Base-by-base conservation (phyloP, 306 rosid species). In the Vigna trinervia region DNA sequence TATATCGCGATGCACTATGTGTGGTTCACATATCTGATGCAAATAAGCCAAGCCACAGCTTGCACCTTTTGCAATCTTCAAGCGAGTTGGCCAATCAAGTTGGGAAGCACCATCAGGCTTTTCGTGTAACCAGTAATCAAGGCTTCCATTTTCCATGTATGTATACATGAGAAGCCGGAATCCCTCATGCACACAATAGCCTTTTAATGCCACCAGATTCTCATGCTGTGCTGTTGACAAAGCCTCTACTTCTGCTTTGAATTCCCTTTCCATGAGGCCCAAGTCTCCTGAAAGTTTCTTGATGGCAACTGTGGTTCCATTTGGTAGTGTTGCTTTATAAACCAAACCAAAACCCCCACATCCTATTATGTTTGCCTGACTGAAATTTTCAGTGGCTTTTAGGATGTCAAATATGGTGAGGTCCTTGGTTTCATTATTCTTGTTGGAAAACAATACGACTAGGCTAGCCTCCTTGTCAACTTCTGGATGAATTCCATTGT, bases 281-380 rank as follows among this genome's bases (percentile, higher is more conserved):
- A 89, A 66, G 80, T 94, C 97, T 68, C 98, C 98, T 60, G 98
- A 94, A 79, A 92, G 97, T 69, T 90, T 94, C 87, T 94, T 94
- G 79, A 94, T 87, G 74, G 98, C 98, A 57, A 94, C 76, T 28
- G 71, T 86, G 32, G 86, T 87, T 74, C 97, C 98, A 73, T 90
- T 78, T 26, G 89, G 84, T 68, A 94, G 80, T 15, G 85, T 89
- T 80, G 98, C 98, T 76, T 88, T 94, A 78, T 92, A 94, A 78
- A 94, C 98, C 88, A 94, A 86, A 74, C 98, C 98, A 78, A 92
- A 94, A 58, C 98, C 98, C 8, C 98, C 98, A 48, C 98, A 94
- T 43, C 97, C 98, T 34, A 94, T 74, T 52, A 94, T 94, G 87
- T 94, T 92, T 39, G 97, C 94, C 64, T 94, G 97, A 66, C 90